These are phyloP conservation scores for Wallacemonas sp. DNA, from an alignment of 208 protist genomes.

Conservation along the genomic window DNA sequence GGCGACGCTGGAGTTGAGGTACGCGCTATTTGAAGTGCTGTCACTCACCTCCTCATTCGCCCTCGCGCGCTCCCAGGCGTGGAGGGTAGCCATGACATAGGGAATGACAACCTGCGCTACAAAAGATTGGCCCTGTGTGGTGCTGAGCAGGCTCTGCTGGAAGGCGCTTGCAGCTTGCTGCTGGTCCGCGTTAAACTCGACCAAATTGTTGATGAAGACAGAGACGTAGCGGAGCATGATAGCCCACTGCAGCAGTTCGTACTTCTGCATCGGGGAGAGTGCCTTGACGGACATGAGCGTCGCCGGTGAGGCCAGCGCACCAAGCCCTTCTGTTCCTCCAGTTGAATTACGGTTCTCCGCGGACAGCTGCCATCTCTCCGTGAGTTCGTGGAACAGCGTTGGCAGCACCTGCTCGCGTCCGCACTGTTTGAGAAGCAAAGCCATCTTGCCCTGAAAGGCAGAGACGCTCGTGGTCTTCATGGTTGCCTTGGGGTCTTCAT, in stretches of 20 bases:
- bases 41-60: constrained; percentile 5
- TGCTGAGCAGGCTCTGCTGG: constrained; percentile 36
- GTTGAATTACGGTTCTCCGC: constrained; percentile 32
- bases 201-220: constrained; percentile 70
- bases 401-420: constrained; percentile 36
- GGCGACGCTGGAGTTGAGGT: constrained; percentile 41
- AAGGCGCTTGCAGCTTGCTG: constrained; percentile 30
- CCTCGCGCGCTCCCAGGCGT: constrained; percentile 39
- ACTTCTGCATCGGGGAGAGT: constrained; percentile 38
- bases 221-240: constrained; percentile 63
- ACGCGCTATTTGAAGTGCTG: constrained; percentile 39
- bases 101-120: constrained; percentile 57
- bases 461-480: constrained; percentile 60
- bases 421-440: constrained; percentile 34
- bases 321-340: constrained; percentile 26
- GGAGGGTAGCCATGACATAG: constrained; percentile 56
- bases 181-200: constrained; percentile 57
- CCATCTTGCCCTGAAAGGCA: constrained; percentile 69
- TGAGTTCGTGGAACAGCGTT: constrained; percentile 54
- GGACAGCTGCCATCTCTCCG: constrained; percentile 43
- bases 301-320: constrained; percentile 30
- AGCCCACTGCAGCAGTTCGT: constrained; percentile 67
- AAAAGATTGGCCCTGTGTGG: constrained; percentile 44
- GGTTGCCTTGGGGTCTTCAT: constrained; percentile 16
- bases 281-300: constrained; percentile 32